Evolutionary conservation across 2,329 filamentous ascomycete species (phyloP), one percentile per base, ranked within the genome.

Genomic region (Aspergillus tanneri): DNA sequence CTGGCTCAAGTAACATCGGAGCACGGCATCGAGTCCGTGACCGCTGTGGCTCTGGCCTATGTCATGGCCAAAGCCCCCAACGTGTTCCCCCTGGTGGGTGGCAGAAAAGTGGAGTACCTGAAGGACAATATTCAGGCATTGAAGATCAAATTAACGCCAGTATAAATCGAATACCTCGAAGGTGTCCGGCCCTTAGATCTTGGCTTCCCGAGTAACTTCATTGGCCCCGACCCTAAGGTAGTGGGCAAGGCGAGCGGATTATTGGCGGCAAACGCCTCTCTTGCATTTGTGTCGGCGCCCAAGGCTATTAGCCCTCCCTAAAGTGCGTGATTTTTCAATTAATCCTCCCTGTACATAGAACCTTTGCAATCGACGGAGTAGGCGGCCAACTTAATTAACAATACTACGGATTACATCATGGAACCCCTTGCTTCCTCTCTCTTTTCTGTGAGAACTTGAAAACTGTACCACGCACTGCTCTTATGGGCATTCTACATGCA

Each of bases 11-110:
- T 87, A 12, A 83, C 81, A 0, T 74, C 76, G 11, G 72, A 77
- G 49, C 80, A 84, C 58, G 78, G 78, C 2, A 71, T 77, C 2
- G 72, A 77, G 24, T 70, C 66, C 3, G 75, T 88, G 43, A 85
- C 83, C 5, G 78, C 79, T 30, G 70, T 88, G 35, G 86, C 87
- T 3, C 68, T 91, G 22, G 86, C 87, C 1, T 90, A 90, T 62
- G 83, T 90, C 21, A 79, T 88, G 77, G 79, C 82, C 57, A 89
- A 90, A 70, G 74, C 84, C 1, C 80, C 86, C 0, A 82, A 88
- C 57, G 84, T 90, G 11, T 88, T 88, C 64, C 87, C 87, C 2
- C 83, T 90, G 38, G 75, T 90, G 7, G 86, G 87, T 9, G 84
- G 85, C 0, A 78, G 86, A 14, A 89, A 84, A 59, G 66, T 87